Conservation (phyloP, 2,329 filamentous ascomycete genomes). For the Ophiocordyceps camponoti-saundersi region DNA sequence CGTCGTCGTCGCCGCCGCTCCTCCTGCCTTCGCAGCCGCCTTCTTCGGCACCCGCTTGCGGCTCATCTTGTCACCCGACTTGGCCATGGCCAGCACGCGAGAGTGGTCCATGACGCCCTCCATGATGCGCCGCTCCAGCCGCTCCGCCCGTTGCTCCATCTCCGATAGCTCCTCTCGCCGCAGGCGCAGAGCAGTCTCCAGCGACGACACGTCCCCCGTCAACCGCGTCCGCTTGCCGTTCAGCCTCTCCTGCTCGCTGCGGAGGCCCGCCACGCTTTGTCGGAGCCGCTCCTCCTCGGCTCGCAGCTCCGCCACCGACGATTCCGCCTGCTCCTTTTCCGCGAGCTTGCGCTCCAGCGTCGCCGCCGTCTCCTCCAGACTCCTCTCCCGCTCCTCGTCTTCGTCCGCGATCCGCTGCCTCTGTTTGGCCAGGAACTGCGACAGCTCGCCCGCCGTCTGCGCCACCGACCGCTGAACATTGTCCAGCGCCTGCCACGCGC, state of each 20-base stretch:
- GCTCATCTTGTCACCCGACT: constrained; percentile 40
- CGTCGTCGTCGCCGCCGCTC: constrained; percentile 8
- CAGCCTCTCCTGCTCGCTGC: constrained; percentile 58
- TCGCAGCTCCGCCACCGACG: constrained; percentile 31
- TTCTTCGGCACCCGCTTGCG: constrained; percentile 36
- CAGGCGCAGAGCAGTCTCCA: constrained; percentile 79
- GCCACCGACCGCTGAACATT: constrained; percentile 80
- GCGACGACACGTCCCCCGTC: constrained; percentile 70
- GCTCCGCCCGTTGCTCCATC: constrained; percentile 81
- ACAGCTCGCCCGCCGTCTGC: constrained; percentile 68
- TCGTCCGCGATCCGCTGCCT: constrained; percentile 59
- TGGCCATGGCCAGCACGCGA: constrained; percentile 67
- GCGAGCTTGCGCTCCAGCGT: constrained; percentile 61
- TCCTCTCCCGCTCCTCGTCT: constrained; percentile 61
- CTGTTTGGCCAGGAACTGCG: constrained; percentile 63
- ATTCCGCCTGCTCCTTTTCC: constrained; percentile 45
- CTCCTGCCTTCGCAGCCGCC: constrained; percentile 4
- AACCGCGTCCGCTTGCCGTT: constrained; percentile 63
- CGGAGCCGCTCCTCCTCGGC: constrained; percentile 37
- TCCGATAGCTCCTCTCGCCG: constrained; percentile 78
- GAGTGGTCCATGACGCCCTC: constrained; percentile 96
- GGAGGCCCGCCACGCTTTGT: constrained; percentile 38
- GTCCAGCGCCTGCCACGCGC: constrained; percentile 47
- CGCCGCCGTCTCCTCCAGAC: constrained; percentile 62
- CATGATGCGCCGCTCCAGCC: constrained; percentile 77